Conservation (phyloP, 371 early-diverging fungal genomes). For the Mucor saturninus region DNA sequence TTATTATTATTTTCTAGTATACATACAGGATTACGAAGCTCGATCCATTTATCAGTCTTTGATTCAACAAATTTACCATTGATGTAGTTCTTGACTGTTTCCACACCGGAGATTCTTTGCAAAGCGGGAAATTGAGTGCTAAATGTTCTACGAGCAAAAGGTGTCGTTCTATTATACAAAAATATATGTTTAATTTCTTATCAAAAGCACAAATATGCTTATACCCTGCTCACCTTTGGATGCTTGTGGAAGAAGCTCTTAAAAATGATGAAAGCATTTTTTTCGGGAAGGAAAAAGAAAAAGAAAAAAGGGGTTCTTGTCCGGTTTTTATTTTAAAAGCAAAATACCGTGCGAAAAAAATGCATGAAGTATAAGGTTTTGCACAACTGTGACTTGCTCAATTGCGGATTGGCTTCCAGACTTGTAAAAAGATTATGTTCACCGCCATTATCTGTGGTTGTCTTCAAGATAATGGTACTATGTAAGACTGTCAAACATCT, state of each 20-base stretch:
- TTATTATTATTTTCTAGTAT: background rate
- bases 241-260: slow-evolving; percentile 12
- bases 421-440: too few species aligned
- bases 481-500: background rate
- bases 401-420: background rate
- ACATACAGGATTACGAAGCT: slow-evolving; percentile 88
- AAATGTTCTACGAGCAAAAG: slow-evolving; percentile 37
- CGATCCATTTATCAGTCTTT: slow-evolving; percentile 85
- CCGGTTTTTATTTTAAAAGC: background rate
- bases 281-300: slow-evolving; percentile 2
- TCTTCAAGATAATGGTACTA: too few species aligned
- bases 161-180: slow-evolving; percentile 10
- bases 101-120: slow-evolving; percentile 45
- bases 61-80: slow-evolving; percentile 95
- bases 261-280: slow-evolving; percentile 19
- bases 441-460: too few species aligned
- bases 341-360: slow-evolving; percentile 27
- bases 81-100: slow-evolving; percentile 79
- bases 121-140: slow-evolving; percentile 47
- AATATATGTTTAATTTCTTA: background rate
- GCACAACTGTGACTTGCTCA: slow-evolving; percentile 8
- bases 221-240: slow-evolving; percentile 20
- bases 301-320: background rate
- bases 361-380: slow-evolving; percentile 10
- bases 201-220: background rate